These are phyloP conservation scores for Astrothelium subdiscretum DNA, from an alignment of 495 filamentous ascomycete species.

Conservation along the genomic window DNA sequence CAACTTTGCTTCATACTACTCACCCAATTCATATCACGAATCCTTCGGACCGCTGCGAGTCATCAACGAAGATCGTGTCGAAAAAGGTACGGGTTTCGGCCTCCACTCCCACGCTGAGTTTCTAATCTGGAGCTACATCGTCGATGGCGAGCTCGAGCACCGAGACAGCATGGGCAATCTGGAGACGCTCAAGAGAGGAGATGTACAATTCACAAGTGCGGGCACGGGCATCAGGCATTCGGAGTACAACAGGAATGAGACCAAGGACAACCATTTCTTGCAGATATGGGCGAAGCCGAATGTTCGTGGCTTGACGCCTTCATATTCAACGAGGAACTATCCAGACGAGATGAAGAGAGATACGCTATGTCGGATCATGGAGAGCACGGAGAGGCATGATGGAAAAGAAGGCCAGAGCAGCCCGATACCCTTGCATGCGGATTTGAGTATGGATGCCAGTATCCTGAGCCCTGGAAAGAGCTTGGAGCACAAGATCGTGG, in stretches of 20 bases:
- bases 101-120: conserved; percentile 72
- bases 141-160: conserved; percentile 69
- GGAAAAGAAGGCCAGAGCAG: conserved; percentile 43
- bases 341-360: conserved; percentile 54
- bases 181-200: conserved; percentile 60
- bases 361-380: conserved; percentile 57
- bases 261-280: conserved; percentile 61
- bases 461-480: conserved; percentile 37
- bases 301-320: conserved; percentile 52
- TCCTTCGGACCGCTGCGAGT: conserved; percentile 63
- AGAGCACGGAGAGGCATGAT: conserved; percentile 51
- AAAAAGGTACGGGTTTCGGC: conserved; percentile 55
- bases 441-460: conserved; percentile 65
- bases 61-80: conserved; percentile 73
- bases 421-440: conserved; percentile 70
- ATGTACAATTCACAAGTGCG: conserved; percentile 75
- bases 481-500: conserved; percentile 40
- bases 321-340: conserved; percentile 59
- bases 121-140: conserved; percentile 76
- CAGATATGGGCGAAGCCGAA: conserved; percentile 75
- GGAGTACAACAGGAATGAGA: conserved; percentile 58
- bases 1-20: conserved; percentile 61
- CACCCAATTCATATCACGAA: conserved; percentile 42
- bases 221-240: conserved; percentile 66
- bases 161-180: conserved; percentile 65